Evolutionary conservation across 192 early-diverging fungal genomes (phyloP).

Genomic region (Podila clonocystis): DNA sequence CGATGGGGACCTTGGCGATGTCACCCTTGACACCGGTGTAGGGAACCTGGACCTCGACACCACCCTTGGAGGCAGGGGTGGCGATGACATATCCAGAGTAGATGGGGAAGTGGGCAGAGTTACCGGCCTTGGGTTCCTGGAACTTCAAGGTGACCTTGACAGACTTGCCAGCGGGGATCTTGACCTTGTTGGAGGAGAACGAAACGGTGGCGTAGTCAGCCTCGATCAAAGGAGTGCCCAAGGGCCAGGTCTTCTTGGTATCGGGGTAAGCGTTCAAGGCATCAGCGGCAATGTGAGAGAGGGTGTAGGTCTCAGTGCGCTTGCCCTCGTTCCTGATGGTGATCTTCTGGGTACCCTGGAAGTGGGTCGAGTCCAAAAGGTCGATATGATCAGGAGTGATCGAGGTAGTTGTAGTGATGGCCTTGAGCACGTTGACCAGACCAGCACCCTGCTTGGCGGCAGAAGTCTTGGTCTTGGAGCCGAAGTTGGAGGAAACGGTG

Average conservation of each 20-base stretch:
- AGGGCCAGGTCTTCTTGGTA: slow-evolving; percentile 2
- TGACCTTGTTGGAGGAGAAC: slow-evolving; percentile 14
- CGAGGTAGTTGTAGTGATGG: slow-evolving; percentile 22
- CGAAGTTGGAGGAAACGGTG: slow-evolving; percentile 7
- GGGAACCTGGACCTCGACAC: slow-evolving; percentile 46
- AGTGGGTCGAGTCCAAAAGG: slow-evolving; percentile 24
- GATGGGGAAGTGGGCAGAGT: slow-evolving; percentile 28
- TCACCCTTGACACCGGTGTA: slow-evolving; percentile 57
- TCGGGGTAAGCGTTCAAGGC: slow-evolving; percentile 28
- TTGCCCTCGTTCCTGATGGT: slow-evolving; percentile 54
- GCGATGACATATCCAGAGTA: slow-evolving; percentile 60
- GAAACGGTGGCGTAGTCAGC: slow-evolving; percentile 20
- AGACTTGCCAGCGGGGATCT: slow-evolving; percentile 15
- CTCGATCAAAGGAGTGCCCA: neutral
- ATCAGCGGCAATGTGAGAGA: slow-evolving; percentile 38
- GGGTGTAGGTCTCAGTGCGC: slow-evolving; percentile 35
- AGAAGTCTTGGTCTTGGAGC: slow-evolving; percentile 25
- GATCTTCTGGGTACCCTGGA: slow-evolving; percentile 42
- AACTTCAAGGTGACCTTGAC: slow-evolving; percentile 24
- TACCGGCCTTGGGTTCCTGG: slow-evolving; percentile 17
- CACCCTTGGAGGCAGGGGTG: slow-evolving; percentile 21
- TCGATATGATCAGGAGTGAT: slow-evolving; percentile 33
- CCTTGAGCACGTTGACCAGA: slow-evolving; percentile 41
- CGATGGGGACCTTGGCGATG: slow-evolving; percentile 43
- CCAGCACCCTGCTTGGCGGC: slow-evolving; percentile 50